Evolutionary conservation across 129 eudicot species (phyloP), one percentile per base, ranked within the genome.

Genomic region (Centrapalus pauciflorus): DNA sequence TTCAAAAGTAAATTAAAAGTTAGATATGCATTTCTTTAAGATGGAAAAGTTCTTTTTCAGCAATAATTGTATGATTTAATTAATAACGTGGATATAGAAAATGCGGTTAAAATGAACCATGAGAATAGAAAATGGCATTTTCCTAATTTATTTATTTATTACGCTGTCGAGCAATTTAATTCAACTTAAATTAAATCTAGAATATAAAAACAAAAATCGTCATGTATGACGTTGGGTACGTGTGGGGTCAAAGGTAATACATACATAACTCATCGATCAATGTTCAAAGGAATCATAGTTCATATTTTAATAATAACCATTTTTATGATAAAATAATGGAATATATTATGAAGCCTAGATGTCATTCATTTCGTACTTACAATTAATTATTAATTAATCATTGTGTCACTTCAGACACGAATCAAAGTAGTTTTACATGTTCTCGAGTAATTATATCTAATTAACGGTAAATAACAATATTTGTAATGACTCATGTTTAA

Each of bases 181-280:
- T n/a, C n/a, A n/a, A 3, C 51, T 32, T 10, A 30, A 33, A 8
- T 67, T 3, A 12, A 41, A 6, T 68, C 2, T 69, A 9, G n/a
- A n/a, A 27, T 16, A 26, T 27, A 48, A 20, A 72, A 50, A 26
- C 54, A 48, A 72, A 61, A 49, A 12, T 62, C 77, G 70, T 72
- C 77, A 62, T 55, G 63, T 72, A 27, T 72, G 77, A 72, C 77
- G 77, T 50, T 51, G 61, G 43, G 54, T n/a, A n/a, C n/a, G 54
- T 25, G 69, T 60, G 69, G 27, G 76, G 49, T 29, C 7, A 17
- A 55, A 55, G 11, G n/a, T n/a, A n/a, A n/a, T n/a, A n/a, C n/a
- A n/a, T n/a, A n/a, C n/a, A n/a, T n/a, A 28, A 46, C 25, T 51
- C 23, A 10, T 34, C 13, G 1, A 66, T 66, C 71, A 60, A 61